These are phyloP conservation scores for Lasiosphaeris hirsuta DNA, from an alignment of 495 filamentous ascomycete species.

Conservation along the genomic window DNA sequence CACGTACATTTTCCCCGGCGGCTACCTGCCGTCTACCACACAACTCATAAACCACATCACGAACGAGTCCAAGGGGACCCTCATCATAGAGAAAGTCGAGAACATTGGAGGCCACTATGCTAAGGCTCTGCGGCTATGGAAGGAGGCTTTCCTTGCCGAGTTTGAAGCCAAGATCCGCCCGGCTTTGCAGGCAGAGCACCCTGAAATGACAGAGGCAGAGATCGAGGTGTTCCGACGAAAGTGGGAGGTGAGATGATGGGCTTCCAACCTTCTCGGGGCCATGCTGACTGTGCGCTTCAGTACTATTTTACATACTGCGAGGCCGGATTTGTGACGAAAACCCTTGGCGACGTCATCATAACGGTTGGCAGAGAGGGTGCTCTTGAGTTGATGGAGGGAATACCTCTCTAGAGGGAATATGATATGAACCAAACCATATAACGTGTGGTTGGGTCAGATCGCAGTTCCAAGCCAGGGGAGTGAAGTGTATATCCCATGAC, in stretches of 20 bases:
- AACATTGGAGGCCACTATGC: constrained; percentile 71
- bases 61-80: constrained; percentile 51
- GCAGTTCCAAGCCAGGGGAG: too few species aligned
- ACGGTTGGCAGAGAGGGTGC: constrained; percentile 63
- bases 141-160: constrained; percentile 57
- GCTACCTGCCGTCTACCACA: constrained; percentile 63
- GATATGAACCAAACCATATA: too few species aligned
- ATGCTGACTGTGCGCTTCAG: constrained; percentile 27
- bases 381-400: constrained; percentile 62
- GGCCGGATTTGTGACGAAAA: constrained; percentile 67
- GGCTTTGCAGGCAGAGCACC: constrained; percentile 51
- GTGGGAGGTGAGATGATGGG: constrained; percentile 53
- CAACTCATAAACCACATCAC: constrained; percentile 60
- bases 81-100: constrained; percentile 60
- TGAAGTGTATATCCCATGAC: not conserved
- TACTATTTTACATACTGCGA: constrained; percentile 76
- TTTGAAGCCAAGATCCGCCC: constrained; percentile 56
- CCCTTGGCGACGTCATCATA: constrained; percentile 67
- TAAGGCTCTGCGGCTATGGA: constrained; percentile 64
- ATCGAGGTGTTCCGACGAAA: constrained; percentile 64
- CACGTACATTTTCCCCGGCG: constrained; percentile 72
- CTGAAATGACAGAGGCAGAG: constrained; percentile 52
- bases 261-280: not conserved
- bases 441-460: too few species aligned
- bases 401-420: constrained; percentile 58